phyloP scores from a whole-genome alignment of 2,329 filamentous ascomycete species.

The Beauveria bassiana region DNA sequence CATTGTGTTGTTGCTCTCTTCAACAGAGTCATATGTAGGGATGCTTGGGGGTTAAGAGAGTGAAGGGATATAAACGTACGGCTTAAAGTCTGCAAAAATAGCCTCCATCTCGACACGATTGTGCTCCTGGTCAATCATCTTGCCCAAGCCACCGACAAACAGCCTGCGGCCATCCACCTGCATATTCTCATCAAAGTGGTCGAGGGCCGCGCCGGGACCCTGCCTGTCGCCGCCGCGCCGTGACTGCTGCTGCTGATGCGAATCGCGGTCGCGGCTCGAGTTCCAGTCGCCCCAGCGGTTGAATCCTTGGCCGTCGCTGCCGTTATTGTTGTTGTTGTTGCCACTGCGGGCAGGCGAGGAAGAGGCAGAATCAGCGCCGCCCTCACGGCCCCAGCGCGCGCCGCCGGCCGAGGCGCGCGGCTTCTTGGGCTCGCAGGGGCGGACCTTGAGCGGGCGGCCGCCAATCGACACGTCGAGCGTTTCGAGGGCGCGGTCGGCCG shows the following conservation, averaged over 20 bases:
- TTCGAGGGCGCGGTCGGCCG: slow-evolving; percentile 50
- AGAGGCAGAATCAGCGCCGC: slow-evolving; percentile 12
- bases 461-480: slow-evolving; percentile 47
- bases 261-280: slow-evolving; percentile 8
- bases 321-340: neutral
- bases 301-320: slow-evolving; percentile 19
- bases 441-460: slow-evolving; percentile 54
- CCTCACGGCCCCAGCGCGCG: slow-evolving; percentile 13
- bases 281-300: slow-evolving; percentile 39
- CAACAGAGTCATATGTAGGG: neutral
- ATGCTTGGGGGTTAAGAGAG: neutral
- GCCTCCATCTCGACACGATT: slow-evolving; percentile 38
- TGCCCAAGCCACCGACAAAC: slow-evolving; percentile 43
- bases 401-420: slow-evolving; percentile 13
- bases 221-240: slow-evolving; percentile 17
- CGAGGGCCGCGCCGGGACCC: slow-evolving; percentile 20
- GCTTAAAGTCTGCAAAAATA: slow-evolving; percentile 38
- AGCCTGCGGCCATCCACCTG: slow-evolving; percentile 31
- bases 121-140: slow-evolving; percentile 39
- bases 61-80: slow-evolving; percentile 22
- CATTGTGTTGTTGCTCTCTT: no score
- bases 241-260: neutral
- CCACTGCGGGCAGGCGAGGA: neutral
- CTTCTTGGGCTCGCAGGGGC: slow-evolving; percentile 53
- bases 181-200: slow-evolving; percentile 24